A percentile compares a stretch with the other conserved stretches of the same genome.
Conservation (phyloP, 345 rosid genomes). For the Moringa oleifera region DNA sequence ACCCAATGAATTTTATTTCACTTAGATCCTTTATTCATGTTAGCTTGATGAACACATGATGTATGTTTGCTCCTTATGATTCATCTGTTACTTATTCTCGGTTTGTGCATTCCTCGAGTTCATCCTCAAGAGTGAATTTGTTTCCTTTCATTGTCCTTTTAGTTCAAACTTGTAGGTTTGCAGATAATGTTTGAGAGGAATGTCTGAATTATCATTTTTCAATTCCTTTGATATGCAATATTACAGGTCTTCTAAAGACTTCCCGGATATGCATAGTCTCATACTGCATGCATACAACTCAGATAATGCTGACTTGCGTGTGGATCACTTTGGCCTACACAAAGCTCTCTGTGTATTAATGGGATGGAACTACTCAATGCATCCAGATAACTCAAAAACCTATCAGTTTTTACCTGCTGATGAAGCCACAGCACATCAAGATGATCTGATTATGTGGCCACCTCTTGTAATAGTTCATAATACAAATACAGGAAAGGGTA, state of each 20-base stretch:
- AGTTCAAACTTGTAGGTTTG: constrained; percentile 28
- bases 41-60: constrained; percentile 3
- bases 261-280: constrained; percentile 85
- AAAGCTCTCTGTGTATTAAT: constrained; percentile 89
- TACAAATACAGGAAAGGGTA: constrained; percentile 88
- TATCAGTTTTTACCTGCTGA: constrained; percentile 73
- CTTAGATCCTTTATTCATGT: too few relatives aligned
- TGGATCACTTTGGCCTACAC: constrained; percentile 96
- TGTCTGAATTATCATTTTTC: constrained; percentile 49
- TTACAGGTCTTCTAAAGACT: constrained; percentile 90
- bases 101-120: constrained; percentile 1
- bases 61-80: constrained; percentile 2
- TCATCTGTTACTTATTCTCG: constrained; percentile 1
- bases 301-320: constrained; percentile 64
- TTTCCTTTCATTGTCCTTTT: constrained; percentile 12
- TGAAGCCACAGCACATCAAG: constrained; percentile 73
- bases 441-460: constrained; percentile 95
- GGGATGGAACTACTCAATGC: constrained; percentile 88
- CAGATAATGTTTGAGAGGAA: constrained; percentile 24
- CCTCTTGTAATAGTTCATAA: constrained; percentile 90
- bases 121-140: constrained; percentile 10
- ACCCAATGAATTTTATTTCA: too few relatives aligned
- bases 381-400: constrained; percentile 83
- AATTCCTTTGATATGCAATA: constrained; percentile 57
- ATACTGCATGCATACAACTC: constrained; percentile 87